Evolutionary conservation across 805 yeast genomes (phyloP).

Genomic region (Wickerhamiella kurtzmanii): DNA sequence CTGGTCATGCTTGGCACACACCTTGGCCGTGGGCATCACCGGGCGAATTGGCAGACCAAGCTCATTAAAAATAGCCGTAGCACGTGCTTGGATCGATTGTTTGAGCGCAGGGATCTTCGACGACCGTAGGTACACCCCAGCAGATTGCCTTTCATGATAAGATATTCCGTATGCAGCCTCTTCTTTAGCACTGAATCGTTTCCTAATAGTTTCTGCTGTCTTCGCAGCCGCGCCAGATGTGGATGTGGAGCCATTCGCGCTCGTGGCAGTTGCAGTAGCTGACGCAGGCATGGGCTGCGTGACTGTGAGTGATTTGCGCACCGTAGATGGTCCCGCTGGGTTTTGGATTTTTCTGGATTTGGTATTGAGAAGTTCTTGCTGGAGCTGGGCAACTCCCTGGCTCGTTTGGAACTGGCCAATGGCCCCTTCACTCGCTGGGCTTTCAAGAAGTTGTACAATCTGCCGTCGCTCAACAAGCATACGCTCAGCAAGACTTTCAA

Average conservation of each 20-base stretch:
- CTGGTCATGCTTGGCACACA: slow-evolving; percentile 64
- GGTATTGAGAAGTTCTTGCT: slow-evolving; percentile 62
- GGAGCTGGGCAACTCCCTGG: slow-evolving; percentile 78
- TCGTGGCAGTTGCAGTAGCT: background rate
- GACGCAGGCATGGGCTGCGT: slow-evolving; percentile 18
- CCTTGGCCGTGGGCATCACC: slow-evolving; percentile 71
- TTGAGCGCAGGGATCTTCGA: slow-evolving; percentile 64
- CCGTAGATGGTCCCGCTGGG: slow-evolving; percentile 5
- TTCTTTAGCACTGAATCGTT: slow-evolving; percentile 50
- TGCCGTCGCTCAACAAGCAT: slow-evolving; percentile 73
- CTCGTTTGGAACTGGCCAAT: slow-evolving; percentile 68
- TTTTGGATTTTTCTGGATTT: slow-evolving; percentile 30
- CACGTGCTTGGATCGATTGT: slow-evolving; percentile 57
- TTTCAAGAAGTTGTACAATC: slow-evolving; percentile 63
- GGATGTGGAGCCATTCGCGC: slow-evolving; percentile 13
- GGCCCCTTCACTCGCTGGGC: slow-evolving; percentile 60
- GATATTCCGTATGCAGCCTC: slow-evolving; percentile 74
- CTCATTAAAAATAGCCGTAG: slow-evolving; percentile 54
- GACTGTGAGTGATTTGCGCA: slow-evolving; percentile 17
- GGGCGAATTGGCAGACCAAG: slow-evolving; percentile 71
- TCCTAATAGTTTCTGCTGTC: slow-evolving; percentile 10
- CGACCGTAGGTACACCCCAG: slow-evolving; percentile 78
- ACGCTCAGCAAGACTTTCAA: slow-evolving; percentile 84
- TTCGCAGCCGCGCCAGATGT: slow-evolving; percentile 8
- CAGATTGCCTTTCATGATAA: slow-evolving; percentile 42